These are phyloP conservation scores for Suillus luteus DNA, from an alignment of 768 basidiomycete genomes.

Conservation along the genomic window DNA sequence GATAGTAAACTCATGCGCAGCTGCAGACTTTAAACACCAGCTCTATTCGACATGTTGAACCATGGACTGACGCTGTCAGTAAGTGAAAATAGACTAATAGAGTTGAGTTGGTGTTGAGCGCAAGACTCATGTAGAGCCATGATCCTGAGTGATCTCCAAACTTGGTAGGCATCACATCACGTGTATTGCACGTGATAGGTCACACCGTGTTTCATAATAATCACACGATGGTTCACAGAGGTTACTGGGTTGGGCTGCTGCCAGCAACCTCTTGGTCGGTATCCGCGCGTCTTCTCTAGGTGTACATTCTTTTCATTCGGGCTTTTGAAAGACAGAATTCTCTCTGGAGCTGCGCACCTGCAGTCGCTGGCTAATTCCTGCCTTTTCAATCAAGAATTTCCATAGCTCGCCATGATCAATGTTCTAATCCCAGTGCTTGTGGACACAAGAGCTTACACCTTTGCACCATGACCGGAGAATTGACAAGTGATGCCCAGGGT, in stretches of 20 bases:
- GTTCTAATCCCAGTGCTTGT: slow-evolving; percentile 1
- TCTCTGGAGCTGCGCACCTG: not conserved
- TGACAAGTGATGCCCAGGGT: not conserved
- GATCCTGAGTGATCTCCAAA: too few species aligned
- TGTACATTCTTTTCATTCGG: not conserved
- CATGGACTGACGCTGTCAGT: not conserved
- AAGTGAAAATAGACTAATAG: too few species aligned
- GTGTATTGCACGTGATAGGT: slow-evolving; percentile 1
- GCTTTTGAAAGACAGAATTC: not conserved
- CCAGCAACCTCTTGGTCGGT: not conserved
- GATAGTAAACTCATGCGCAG: not conserved
- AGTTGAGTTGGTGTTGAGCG: too few species aligned
- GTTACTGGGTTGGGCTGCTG: not conserved
- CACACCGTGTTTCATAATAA: slow-evolving; percentile 5
- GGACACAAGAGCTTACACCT: not conserved
- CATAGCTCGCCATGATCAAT: not conserved
- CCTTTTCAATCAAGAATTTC: not conserved
- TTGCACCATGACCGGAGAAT: slow-evolving; percentile 3
- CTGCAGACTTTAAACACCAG: not conserved
- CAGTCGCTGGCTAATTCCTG: not conserved
- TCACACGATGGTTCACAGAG: not conserved
- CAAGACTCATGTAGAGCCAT: too few species aligned
- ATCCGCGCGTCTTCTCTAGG: not conserved
- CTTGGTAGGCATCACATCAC: not conserved
- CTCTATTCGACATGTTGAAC: not conserved